Evolutionary conservation across 306 rosid genomes (phyloP).

Genomic region (Medicago ruthenica): DNA sequence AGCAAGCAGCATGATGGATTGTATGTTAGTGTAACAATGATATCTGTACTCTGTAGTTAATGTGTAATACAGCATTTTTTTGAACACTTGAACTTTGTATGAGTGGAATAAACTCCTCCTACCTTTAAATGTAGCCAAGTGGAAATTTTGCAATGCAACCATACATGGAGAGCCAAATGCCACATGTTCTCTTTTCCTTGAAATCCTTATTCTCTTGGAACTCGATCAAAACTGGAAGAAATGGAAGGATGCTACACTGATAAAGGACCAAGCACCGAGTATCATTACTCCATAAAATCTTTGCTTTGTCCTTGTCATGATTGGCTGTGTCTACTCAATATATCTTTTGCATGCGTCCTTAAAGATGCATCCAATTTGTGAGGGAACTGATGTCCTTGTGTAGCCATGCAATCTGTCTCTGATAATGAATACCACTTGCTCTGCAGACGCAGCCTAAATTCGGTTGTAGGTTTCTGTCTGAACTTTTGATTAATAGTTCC

Average conservation of each 20-base stretch:
- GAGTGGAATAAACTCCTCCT: background rate
- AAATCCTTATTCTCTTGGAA: background rate
- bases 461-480: background rate
- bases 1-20: conserved; percentile 18
- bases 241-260: background rate
- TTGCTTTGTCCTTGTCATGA: background rate
- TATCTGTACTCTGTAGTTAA: conserved; percentile 1
- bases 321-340: background rate
- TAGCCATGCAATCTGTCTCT: background rate
- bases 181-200: background rate
- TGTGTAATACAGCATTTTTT: conserved; percentile 10
- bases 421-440: background rate
- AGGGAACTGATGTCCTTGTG: background rate
- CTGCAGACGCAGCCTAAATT: background rate
- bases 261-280: background rate
- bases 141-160: background rate
- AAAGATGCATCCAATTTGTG: background rate
- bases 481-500: background rate
- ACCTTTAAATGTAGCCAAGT: background rate
- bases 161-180: background rate
- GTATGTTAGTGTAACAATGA: conserved; percentile 20
- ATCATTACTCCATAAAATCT: background rate
- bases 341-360: background rate
- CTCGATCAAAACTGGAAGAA: background rate
- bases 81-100: background rate